Conservation (phyloP, 2,329 filamentous ascomycete genomes). For the Penicillium sp. region DNA sequence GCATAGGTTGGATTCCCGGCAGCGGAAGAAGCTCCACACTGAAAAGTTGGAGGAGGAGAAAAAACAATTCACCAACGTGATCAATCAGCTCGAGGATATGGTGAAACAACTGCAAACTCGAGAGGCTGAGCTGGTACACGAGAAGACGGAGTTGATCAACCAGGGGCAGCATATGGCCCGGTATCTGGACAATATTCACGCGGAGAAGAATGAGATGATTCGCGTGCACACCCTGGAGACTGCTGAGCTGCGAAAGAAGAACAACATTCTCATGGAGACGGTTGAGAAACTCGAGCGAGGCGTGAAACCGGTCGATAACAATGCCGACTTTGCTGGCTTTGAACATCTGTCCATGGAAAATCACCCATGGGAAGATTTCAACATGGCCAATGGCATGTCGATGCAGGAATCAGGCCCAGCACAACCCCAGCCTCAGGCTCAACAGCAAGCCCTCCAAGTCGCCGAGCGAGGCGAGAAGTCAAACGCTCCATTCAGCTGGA, state of each 20-base stretch:
- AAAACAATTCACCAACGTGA: conserved; percentile 80
- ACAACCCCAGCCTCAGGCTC: conserved; percentile 36
- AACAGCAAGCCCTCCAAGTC: conserved; percentile 42
- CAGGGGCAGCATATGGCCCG: conserved; percentile 76
- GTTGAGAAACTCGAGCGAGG: conserved; percentile 53
- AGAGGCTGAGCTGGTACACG: conserved; percentile 55
- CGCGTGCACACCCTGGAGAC: conserved; percentile 87
- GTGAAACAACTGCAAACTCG: conserved; percentile 70
- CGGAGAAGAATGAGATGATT: conserved; percentile 92
- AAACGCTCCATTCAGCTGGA: conserved; percentile 59
- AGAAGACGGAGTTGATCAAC: conserved; percentile 66
- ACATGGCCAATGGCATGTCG: conserved; percentile 69
- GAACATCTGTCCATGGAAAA: conserved; percentile 80
- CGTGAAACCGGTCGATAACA: conserved; percentile 47
- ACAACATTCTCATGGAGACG: conserved; percentile 76
- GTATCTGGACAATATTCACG: conserved; percentile 74
- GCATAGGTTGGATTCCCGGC: conserved; percentile 84
- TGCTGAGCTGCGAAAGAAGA: conserved; percentile 88
- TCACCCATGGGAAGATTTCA: conserved; percentile 78
- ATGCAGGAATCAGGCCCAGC: conserved; percentile 45
- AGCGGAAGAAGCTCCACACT: conserved; percentile 97
- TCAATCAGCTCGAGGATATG: conserved; percentile 78
- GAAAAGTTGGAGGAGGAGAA: conserved; percentile 97
- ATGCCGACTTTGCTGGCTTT: conserved; percentile 78
- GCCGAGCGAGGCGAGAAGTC: conserved; percentile 37